Percentiles rank a stretch among this genome's conserved stretches.
Conservation (phyloP, 805 yeast species). For the Maudiozyma serrabonitensis region DNA sequence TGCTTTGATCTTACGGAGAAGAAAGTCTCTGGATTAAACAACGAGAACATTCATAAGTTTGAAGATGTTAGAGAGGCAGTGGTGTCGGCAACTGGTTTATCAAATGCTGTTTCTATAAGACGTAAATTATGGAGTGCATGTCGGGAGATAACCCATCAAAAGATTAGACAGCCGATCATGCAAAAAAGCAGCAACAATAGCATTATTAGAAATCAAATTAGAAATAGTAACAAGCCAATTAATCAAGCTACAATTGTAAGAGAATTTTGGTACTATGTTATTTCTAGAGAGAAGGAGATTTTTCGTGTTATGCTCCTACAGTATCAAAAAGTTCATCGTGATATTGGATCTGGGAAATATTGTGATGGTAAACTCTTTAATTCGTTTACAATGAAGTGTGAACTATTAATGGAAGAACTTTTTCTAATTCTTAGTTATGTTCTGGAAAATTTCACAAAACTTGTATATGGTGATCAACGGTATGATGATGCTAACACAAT, state of each 20-base stretch:
- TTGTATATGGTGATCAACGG: not conserved
- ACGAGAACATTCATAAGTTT: too few species aligned
- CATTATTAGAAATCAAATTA: too few species aligned
- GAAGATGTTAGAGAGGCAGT: too few species aligned
- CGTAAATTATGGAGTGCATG: not conserved
- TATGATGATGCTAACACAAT: not conserved
- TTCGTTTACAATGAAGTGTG: not conserved
- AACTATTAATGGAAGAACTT: not conserved
- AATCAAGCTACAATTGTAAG: not conserved
- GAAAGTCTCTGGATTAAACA: too few species aligned
- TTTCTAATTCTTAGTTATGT: not conserved
- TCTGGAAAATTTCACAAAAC: not conserved
- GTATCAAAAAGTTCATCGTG: not conserved
- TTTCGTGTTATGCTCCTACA: not conserved
- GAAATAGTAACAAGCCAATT: not conserved
- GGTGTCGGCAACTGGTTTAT: not conserved
- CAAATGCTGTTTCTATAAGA: not conserved
- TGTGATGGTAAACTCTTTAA: not conserved
- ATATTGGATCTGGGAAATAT: not conserved
- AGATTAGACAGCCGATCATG: not conserved
- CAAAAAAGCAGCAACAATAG: too few species aligned
- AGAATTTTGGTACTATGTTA: not conserved
- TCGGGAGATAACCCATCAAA: not conserved
- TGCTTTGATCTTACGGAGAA: too few species aligned
- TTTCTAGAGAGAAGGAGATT: not conserved